Conservation (phyloP, 2,329 filamentous ascomycete genomes). For the Hirsutella minnesotensis region DNA sequence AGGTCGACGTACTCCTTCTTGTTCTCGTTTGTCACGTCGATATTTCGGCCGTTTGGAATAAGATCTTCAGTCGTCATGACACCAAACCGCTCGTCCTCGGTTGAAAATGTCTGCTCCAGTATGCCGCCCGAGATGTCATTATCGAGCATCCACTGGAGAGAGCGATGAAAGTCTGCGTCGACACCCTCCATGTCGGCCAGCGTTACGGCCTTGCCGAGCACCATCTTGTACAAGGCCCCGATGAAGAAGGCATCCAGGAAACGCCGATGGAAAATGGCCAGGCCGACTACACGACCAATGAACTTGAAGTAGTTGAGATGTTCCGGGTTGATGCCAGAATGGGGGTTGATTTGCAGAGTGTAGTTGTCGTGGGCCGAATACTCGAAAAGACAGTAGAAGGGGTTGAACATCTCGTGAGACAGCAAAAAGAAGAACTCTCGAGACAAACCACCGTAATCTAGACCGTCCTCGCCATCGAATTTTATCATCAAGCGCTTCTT, state of each 20-base stretch:
- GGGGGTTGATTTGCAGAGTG: slow-evolving; percentile 97
- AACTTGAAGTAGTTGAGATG: slow-evolving; percentile 99
- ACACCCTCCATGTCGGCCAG: slow-evolving; percentile 98
- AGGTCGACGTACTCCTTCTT: slow-evolving; percentile 98
- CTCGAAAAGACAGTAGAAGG: slow-evolving; percentile 98
- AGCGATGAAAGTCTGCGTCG: slow-evolving; percentile 94
- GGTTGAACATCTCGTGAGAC: slow-evolving; percentile 99
- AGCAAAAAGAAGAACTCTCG: slow-evolving; percentile 99
- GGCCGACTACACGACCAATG: slow-evolving; percentile 89
- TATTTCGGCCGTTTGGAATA: slow-evolving; percentile 79
- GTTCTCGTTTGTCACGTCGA: slow-evolving; percentile 96
- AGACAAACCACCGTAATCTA: slow-evolving; percentile 95
- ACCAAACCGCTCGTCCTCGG: slow-evolving; percentile 94
- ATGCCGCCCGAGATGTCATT: slow-evolving; percentile 91
- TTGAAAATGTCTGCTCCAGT: slow-evolving; percentile 89
- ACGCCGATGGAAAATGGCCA: slow-evolving; percentile 95
- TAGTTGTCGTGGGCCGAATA: slow-evolving; percentile 99
- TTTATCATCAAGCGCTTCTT: slow-evolving; percentile 99
- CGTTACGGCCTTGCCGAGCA: slow-evolving; percentile 82
- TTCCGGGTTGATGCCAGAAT: slow-evolving; percentile 97
- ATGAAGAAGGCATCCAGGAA: slow-evolving; percentile 99
- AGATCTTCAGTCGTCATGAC: slow-evolving; percentile 90
- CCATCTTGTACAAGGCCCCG: slow-evolving; percentile 98
- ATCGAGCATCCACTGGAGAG: slow-evolving; percentile 93
- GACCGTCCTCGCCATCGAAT: slow-evolving; percentile 94